Evolutionary conservation across 1,284 basidiomycete species (phyloP), one percentile per base, ranked within the genome.

Genomic region (Microbotryum lychnidis-dioicae): DNA sequence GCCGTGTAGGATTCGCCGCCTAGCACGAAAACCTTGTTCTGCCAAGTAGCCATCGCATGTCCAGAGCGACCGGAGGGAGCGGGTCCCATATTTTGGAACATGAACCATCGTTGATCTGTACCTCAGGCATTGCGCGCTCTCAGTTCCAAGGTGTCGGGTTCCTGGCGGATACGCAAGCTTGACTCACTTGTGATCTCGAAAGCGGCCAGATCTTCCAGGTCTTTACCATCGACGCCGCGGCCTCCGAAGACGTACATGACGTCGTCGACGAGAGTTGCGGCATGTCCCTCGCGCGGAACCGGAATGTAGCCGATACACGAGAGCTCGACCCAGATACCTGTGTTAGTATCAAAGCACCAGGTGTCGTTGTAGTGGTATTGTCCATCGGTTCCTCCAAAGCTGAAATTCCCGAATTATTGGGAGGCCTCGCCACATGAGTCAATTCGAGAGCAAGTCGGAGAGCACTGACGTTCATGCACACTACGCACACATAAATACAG

Each of bases 301-400:
- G 96, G 96, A 63, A 97, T 97, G 76, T 90, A 98, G 2, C 96
- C 96, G 61, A 97, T 97, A 76, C 96, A 98, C 48, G 87, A 86
- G 60, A 99, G 79, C 75, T 99, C 96, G 16, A 87, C 82, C 96
- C 96, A 99, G 54, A 78, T 82, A 61, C 83, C 82, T 0, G 90
- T 87, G 37, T 80, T 81, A 52, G 92, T 80, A 75, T 97, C 92
- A 76, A 91, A 97, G 29, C 86, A 82, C 96, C 96, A 99, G 6
- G 94, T 98, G 74, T 99, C 96, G 76, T 98, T 98, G 79, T 99
- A 99, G 76, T 98, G 96, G 77, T 91, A 98, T 74, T 89, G 87
- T 29, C 93, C 94, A 72, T 99, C 96, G 6, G 96, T 99, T 57
- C 96, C 96, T 53, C 96, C 96, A 71, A 99, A 98, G 60, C 91